phyloP scores from a whole-genome alignment of 2,329 filamentous ascomycete genomes.

The Aspergillus brunneoviolaceus region DNA sequence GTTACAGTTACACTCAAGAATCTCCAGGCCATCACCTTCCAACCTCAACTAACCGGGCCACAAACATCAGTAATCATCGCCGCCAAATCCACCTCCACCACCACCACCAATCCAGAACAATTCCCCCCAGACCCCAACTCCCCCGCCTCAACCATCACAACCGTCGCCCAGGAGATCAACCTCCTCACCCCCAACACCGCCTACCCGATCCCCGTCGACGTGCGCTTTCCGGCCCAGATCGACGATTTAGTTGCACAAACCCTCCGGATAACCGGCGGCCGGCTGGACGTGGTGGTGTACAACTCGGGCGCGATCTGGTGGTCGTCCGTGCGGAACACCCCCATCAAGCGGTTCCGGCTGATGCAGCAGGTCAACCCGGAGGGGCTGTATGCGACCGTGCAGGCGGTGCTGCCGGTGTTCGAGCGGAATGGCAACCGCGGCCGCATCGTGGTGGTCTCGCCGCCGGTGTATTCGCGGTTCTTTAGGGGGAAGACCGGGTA shows the following conservation, averaged over 20 bases:
- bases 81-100: constrained; percentile 67
- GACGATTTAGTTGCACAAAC: constrained; percentile 60
- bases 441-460: constrained; percentile 74
- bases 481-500: constrained; percentile 85
- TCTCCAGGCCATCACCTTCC: neutral
- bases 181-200: constrained; percentile 62
- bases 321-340: constrained; percentile 70
- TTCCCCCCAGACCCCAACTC: constrained; percentile 80
- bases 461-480: constrained; percentile 82
- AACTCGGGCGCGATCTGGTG: constrained; percentile 87
- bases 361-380: constrained; percentile 75
- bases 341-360: constrained; percentile 71
- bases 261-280: constrained; percentile 58
- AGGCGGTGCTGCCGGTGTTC: constrained; percentile 68
- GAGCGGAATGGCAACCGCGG: constrained; percentile 54
- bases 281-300: constrained; percentile 74
- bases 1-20: constrained; percentile 12
- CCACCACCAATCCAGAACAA: constrained; percentile 55
- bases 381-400: constrained; percentile 71
- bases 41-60: constrained; percentile 8
- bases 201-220: constrained; percentile 68
- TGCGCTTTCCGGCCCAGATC: constrained; percentile 63
- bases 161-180: constrained; percentile 72
- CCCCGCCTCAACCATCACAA: constrained; percentile 71
- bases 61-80: constrained; percentile 65